Evolutionary conservation across 2,329 filamentous ascomycete species (phyloP).

Genomic region (Tolypocladium album): DNA sequence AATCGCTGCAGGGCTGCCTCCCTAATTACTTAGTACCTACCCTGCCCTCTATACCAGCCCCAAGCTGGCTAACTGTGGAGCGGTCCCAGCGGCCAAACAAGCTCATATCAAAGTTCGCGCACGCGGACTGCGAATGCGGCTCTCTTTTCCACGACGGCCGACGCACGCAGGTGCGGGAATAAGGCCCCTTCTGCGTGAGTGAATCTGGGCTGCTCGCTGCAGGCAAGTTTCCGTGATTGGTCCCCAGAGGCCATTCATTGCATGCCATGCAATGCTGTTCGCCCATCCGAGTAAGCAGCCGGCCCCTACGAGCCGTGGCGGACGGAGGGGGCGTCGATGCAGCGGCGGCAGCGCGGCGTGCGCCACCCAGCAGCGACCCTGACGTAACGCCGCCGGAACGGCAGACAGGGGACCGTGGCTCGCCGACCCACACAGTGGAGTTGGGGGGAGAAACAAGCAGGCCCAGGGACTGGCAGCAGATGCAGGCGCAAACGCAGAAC

Average conservation of each 20-base stretch:
- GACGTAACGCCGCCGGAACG: constrained; percentile 4
- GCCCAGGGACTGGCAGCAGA: background rate
- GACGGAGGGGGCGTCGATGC: background rate
- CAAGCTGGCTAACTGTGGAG: background rate
- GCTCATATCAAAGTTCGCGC: background rate
- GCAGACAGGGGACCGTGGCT: background rate
- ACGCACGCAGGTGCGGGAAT: background rate
- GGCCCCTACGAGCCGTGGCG: background rate
- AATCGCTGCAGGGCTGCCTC: background rate
- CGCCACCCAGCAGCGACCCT: constrained; percentile 1
- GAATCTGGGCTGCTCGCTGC: too few species aligned
- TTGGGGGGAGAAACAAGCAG: background rate
- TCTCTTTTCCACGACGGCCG: background rate
- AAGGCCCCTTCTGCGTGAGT: background rate
- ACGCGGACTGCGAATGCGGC: background rate
- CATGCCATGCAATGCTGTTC: background rate
- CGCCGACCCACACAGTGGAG: constrained; percentile 1
- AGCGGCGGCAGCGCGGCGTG: background rate
- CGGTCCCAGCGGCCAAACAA: background rate
- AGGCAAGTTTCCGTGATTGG: background rate
- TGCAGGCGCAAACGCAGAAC: constrained; percentile 4
- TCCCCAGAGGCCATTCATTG: background rate
- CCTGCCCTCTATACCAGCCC: too few species aligned
- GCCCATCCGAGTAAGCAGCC: background rate
- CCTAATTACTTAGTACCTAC: too few species aligned